Base-by-base conservation (phyloP, 2,329 filamentous ascomycete species). In the Stagonosporopsis cucurbitacearum region DNA sequence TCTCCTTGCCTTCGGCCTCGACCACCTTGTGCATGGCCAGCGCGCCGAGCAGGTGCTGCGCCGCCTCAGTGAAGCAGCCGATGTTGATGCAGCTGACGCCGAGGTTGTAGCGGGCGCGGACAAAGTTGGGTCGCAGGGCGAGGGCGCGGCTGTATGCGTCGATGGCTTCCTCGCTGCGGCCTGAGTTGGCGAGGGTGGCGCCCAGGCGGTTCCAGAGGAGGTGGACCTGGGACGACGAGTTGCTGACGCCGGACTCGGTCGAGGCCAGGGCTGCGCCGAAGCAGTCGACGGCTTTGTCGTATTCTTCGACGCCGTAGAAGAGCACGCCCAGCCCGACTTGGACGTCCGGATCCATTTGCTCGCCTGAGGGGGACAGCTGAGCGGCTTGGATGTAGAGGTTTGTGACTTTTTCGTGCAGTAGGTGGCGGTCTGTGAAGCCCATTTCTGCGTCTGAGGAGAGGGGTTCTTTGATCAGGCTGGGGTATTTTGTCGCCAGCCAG, bases 81-180 rank as follows among this genome's bases (percentile, higher is more conserved):
- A 98, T 96, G 78, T 98, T 98, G 76, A 99, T 98, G 77, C 95
- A 98, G 57, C 87, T 91, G 9, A 98, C 95, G 41, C 95, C 95
- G 1, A 99, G 86, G 77, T 99, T 99, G 81, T 99, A 99, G 40
- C 95, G 86, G 2, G 95, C 95, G 55, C 95, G 90, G 17, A 99
- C 96, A 73, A 99, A 99, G 80, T 99, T 99, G 50, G 94, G 91
- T 53, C 93, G 90, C 58, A 97, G 85, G 39, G 88, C 89, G 8
- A 99, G 85, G 0, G 95, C 95, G 72, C 94, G 92, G 70, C 96
- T 92, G 77, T 99, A 99, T 0, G 95, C 95, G 40, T 93, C 90
- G 68, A 99, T 99, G 56, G 95, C 95, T 77, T 99, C 95, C 78
- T 99, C 95, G 50, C 87, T 91, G 57, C 92, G 90, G 41, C 94